Conservation (phyloP, 345 rosid genomes). For the Salix brachista region DNA sequence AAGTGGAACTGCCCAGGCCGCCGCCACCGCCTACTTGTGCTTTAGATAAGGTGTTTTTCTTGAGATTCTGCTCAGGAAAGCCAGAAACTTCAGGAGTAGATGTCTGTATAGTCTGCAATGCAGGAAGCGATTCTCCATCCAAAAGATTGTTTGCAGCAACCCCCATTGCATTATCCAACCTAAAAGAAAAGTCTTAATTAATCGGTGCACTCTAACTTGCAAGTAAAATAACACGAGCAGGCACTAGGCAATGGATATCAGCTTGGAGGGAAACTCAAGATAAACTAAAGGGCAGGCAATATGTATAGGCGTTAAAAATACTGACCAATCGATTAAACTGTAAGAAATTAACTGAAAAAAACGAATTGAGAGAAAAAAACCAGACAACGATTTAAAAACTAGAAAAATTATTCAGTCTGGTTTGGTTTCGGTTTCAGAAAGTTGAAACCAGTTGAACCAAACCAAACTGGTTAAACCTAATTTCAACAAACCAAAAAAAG, state of each 20-base stretch:
- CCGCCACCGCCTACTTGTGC: slow-evolving; percentile 43
- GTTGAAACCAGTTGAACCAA: no score
- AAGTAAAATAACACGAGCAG: no score
- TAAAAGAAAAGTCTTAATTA: slow-evolving; percentile 20
- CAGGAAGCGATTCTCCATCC: slow-evolving; percentile 33
- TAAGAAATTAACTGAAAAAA: no score
- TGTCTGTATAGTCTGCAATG: slow-evolving; percentile 25
- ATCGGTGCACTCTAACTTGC: background rate
- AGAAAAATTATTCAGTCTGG: no score
- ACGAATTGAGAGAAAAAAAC: no score
- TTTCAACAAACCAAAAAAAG: no score
- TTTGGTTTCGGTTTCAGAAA: no score
- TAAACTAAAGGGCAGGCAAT: background rate
- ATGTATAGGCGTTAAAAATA: background rate
- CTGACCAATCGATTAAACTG: no score
- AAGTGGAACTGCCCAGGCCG: slow-evolving; percentile 32
- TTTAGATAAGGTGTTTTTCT: slow-evolving; percentile 32
- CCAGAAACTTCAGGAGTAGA: slow-evolving; percentile 24
- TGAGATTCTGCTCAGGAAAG: slow-evolving; percentile 42
- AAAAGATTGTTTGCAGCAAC: slow-evolving; percentile 28
- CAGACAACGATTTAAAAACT: no score
- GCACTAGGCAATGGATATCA: background rate
- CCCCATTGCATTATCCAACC: slow-evolving; percentile 42
- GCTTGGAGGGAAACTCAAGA: background rate
- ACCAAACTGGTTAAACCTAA: no score